Evolutionary conservation across 257 asterid species (phyloP).

Genomic region (Leonotis leonurus): DNA sequence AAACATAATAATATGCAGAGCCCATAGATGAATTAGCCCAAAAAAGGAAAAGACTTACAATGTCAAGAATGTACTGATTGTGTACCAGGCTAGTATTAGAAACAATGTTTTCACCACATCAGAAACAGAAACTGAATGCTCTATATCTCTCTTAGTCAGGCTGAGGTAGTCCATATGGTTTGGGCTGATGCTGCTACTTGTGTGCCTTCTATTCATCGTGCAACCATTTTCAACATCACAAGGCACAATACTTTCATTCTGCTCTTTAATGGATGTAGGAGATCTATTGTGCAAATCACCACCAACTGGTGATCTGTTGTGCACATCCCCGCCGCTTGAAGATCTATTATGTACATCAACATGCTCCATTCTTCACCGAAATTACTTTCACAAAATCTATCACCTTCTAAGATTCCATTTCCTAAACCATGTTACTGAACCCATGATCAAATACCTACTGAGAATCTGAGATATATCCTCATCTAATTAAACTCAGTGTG

Average conservation of each 20-base stretch:
- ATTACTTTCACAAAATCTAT: constrained; percentile 12
- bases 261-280: constrained; percentile 15
- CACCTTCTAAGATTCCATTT: constrained; percentile 24
- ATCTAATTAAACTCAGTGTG: constrained; percentile 20
- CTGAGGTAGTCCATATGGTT: constrained; percentile 14
- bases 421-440: constrained; percentile 17
- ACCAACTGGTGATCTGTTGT: background rate
- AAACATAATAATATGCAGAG: background rate
- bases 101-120: constrained; percentile 66
- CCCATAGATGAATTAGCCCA: background rate
- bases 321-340: background rate
- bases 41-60: constrained; percentile 45
- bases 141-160: constrained; percentile 23
- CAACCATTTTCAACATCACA: constrained; percentile 46
- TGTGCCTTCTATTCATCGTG: constrained; percentile 11
- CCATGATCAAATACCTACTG: constrained; percentile 28
- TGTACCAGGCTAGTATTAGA: constrained; percentile 79
- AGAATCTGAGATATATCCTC: constrained; percentile 9
- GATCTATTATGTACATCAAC: constrained; percentile 10
- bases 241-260: constrained; percentile 36
- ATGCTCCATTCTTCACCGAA: constrained; percentile 43
- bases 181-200: constrained; percentile 11
- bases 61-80: constrained; percentile 81
- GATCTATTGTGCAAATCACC: constrained; percentile 24
- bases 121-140: constrained; percentile 34